Conservation (phyloP, 176 grass and related monocot species). For the Triticum urartu region DNA sequence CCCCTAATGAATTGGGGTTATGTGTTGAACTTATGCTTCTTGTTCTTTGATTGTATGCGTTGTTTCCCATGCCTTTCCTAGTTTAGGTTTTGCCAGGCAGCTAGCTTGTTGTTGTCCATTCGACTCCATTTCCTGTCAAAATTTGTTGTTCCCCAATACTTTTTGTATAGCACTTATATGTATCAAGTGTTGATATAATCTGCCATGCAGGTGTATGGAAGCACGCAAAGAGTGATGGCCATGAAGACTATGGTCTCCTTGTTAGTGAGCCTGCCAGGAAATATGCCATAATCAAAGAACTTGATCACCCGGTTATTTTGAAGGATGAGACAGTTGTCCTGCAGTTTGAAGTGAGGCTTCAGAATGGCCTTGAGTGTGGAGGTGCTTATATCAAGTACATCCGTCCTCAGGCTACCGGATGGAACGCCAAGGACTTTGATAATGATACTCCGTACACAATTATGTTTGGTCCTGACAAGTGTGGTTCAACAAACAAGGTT, state of each 20-base stretch:
- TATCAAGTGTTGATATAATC: background rate
- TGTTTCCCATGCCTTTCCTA: background rate
- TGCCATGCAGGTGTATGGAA: constrained; percentile 76
- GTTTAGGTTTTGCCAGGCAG: background rate
- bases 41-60: background rate
- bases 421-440: constrained; percentile 80
- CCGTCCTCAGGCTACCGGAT: constrained; percentile 61
- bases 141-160: background rate
- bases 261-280: constrained; percentile 82
- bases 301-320: constrained; percentile 58
- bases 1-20: background rate
- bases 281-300: constrained; percentile 92
- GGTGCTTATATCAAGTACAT: constrained; percentile 96
- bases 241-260: constrained; percentile 93
- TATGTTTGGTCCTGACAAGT: constrained; percentile 99
- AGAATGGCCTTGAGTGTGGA: constrained; percentile 95
- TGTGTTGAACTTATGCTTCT: background rate
- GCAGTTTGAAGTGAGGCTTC: constrained; percentile 88
- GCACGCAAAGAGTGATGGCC: constrained; percentile 87
- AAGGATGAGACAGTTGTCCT: constrained; percentile 72
- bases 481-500: constrained; percentile 94
- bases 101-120: background rate
- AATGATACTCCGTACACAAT: constrained; percentile 89
- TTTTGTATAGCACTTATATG: background rate
- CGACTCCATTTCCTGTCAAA: background rate